These are phyloP conservation scores for Lophiotrema nucula DNA, from an alignment of 495 filamentous ascomycete species.

Conservation along the genomic window DNA sequence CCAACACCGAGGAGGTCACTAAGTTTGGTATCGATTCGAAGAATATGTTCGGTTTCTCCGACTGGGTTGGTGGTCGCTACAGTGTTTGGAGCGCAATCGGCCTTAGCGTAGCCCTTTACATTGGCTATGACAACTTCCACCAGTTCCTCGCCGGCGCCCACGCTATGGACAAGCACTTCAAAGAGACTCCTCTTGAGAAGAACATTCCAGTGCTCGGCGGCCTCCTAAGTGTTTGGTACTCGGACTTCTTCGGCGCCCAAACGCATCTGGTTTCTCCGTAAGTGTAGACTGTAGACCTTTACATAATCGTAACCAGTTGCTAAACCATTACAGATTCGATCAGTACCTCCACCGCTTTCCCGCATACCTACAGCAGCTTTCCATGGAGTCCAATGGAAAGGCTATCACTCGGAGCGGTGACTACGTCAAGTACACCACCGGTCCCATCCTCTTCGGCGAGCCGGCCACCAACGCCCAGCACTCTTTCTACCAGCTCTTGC, in stretches of 20 bases:
- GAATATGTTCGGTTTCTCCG: slow-evolving; percentile 99
- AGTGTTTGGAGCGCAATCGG: slow-evolving; percentile 98
- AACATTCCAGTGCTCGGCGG: slow-evolving; percentile 94
- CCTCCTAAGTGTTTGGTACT: slow-evolving; percentile 96
- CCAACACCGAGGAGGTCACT: slow-evolving; percentile 89
- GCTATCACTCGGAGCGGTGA: slow-evolving; percentile 87
- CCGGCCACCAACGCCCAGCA: slow-evolving; percentile 99
- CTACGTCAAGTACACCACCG: slow-evolving; percentile 95
- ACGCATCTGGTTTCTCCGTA: slow-evolving; percentile 92
- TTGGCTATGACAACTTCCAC: slow-evolving; percentile 96
- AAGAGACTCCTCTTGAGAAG: slow-evolving; percentile 79
- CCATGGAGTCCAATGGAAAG: slow-evolving; percentile 99
- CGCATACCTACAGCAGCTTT: slow-evolving; percentile 96
- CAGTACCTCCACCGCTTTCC: slow-evolving; percentile 99
- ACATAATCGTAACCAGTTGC: background rate
- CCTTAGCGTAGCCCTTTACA: slow-evolving; percentile 87
- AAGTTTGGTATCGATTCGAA: slow-evolving; percentile 97
- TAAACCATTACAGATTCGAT: slow-evolving; percentile 66
- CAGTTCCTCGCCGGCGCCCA: slow-evolving; percentile 94
- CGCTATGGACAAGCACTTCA: slow-evolving; percentile 98
- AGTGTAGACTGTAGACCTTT: background rate
- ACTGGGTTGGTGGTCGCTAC: slow-evolving; percentile 97
- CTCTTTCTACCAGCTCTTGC: slow-evolving; percentile 98
- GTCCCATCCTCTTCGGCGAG: slow-evolving; percentile 92
- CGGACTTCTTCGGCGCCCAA: slow-evolving; percentile 96